phyloP scores from a whole-genome alignment of 1,284 basidiomycete species.

The Neolentinus lepideus region DNA sequence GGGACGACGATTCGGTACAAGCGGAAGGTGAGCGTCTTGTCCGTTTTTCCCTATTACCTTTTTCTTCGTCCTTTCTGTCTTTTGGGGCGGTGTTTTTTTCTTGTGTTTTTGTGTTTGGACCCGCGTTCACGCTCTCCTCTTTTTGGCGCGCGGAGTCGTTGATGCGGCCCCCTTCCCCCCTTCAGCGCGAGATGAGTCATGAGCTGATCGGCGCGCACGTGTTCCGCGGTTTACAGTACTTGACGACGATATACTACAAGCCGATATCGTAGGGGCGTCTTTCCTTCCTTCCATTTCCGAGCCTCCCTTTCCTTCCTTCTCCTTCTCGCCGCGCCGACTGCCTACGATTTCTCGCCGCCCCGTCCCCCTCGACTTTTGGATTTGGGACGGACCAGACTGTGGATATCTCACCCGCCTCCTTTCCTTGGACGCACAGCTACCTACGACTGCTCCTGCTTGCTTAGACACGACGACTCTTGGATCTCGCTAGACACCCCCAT shows the following conservation, averaged over 20 bases:
- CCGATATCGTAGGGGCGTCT: slow-evolving; percentile 23
- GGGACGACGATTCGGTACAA: slow-evolving; percentile 91
- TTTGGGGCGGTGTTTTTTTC: too few species aligned
- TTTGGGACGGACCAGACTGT: too few species aligned
- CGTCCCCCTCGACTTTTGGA: too few species aligned
- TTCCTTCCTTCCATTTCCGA: not conserved
- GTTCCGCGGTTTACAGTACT: slow-evolving; percentile 36
- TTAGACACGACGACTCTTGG: too few species aligned
- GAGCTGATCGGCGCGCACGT: not conserved
- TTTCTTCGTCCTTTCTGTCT: too few species aligned
- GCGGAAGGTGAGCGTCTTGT: slow-evolving; percentile 65
- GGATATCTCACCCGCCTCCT: too few species aligned
- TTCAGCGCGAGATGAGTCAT: not conserved
- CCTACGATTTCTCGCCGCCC: too few species aligned
- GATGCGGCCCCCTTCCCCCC: not conserved
- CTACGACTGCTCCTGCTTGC: too few species aligned
- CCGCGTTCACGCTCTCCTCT: slow-evolving; percentile 7
- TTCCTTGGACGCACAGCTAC: too few species aligned
- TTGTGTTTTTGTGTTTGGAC: not conserved
- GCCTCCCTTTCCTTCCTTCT: too few species aligned
- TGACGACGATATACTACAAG: slow-evolving; percentile 63
- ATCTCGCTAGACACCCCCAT: too few species aligned
- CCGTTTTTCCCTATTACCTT: slow-evolving; percentile 5
- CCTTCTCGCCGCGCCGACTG: too few species aligned
- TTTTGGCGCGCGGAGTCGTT: not conserved